A percentile compares a stretch with the other conserved stretches of the same genome.
These are phyloP conservation scores for Pachyrhizus erosus DNA, from an alignment of 306 rosid species.

Conservation along the genomic window DNA sequence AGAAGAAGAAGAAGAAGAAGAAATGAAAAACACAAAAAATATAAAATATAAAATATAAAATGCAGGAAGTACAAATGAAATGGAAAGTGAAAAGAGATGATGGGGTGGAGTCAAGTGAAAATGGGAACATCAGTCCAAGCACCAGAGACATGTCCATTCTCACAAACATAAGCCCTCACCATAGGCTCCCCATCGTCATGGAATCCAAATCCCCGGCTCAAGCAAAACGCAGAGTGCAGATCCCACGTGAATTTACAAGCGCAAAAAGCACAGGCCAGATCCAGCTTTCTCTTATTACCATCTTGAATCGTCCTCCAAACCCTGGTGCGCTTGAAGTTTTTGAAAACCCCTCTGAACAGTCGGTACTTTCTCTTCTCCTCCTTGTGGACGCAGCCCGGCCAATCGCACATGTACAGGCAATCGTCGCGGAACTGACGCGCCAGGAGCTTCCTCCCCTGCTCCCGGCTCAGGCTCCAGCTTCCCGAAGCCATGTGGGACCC, in stretches of 20 bases:
- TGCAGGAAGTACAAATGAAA: too few species aligned
- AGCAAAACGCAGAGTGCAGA: conserved; percentile 85
- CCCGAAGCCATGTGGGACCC: conserved; percentile 84
- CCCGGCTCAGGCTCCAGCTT: conserved; percentile 77
- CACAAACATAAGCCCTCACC: conserved; percentile 92
- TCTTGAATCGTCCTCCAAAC: conserved; percentile 90
- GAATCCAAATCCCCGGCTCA: conserved; percentile 74
- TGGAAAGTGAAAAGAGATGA: too few species aligned
- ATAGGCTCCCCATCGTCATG: conserved; percentile 97
- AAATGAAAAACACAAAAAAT: too few species aligned
- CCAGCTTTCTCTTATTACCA: conserved; percentile 63
- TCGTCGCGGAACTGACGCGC: conserved; percentile 85
- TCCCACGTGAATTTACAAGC: conserved; percentile 79
- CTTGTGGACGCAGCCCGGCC: conserved; percentile 90
- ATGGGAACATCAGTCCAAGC: conserved; percentile 96
- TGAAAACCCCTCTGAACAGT: conserved; percentile 86
- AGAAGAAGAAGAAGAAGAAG: too few species aligned
- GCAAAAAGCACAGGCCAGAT: conserved; percentile 81
- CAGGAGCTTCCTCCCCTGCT: conserved; percentile 82
- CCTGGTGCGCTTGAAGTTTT: conserved; percentile 73
- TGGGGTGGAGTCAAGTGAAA: conserved; percentile 48
- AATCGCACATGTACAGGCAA: conserved; percentile 76
- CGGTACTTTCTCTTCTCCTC: conserved; percentile 86
- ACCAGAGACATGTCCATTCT: conserved; percentile 95
- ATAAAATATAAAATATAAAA: too few species aligned